Conservation (phyloP, 2,329 filamentous ascomycete genomes). For the Trichoderma polysporum region DNA sequence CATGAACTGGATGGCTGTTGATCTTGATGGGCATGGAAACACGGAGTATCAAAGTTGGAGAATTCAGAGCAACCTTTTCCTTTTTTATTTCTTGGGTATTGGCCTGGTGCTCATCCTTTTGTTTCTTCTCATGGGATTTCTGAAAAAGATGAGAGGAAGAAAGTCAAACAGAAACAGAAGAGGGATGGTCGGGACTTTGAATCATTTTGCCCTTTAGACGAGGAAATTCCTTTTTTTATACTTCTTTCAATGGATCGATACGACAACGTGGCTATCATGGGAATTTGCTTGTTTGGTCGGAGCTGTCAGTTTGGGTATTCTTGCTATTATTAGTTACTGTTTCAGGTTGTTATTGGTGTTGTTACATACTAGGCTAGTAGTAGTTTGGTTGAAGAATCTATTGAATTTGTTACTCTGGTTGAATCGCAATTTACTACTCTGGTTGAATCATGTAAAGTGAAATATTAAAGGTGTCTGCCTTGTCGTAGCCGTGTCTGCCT, state of each 20-base stretch:
- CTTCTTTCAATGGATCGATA: not conserved
- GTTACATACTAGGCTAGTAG: not conserved
- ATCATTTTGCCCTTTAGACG: not conserved
- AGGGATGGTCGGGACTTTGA: not conserved
- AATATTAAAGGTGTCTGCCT: too few species aligned
- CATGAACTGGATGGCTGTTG: constrained; percentile 10
- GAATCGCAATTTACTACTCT: too few species aligned
- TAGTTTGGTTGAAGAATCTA: too few species aligned
- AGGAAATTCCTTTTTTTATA: not conserved
- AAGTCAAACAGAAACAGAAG: not conserved
- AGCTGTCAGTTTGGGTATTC: not conserved
- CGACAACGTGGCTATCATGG: not conserved
- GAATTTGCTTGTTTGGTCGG: not conserved
- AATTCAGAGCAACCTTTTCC: not conserved
- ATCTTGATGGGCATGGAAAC: constrained; percentile 4
- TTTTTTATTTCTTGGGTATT: not conserved
- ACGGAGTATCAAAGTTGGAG: constrained; percentile 13
- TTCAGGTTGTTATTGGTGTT: not conserved
- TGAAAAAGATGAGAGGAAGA: not conserved
- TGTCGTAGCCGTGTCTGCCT: too few species aligned
- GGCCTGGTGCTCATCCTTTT: not conserved
- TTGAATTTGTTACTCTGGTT: too few species aligned
- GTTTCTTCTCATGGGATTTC: not conserved
- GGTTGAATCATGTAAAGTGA: too few species aligned
- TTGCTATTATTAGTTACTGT: not conserved